Evolutionary conservation across 441 rosid genomes (phyloP), one percentile per base, ranked within the genome.

Genomic region (Pelargonium fulgidum): DNA sequence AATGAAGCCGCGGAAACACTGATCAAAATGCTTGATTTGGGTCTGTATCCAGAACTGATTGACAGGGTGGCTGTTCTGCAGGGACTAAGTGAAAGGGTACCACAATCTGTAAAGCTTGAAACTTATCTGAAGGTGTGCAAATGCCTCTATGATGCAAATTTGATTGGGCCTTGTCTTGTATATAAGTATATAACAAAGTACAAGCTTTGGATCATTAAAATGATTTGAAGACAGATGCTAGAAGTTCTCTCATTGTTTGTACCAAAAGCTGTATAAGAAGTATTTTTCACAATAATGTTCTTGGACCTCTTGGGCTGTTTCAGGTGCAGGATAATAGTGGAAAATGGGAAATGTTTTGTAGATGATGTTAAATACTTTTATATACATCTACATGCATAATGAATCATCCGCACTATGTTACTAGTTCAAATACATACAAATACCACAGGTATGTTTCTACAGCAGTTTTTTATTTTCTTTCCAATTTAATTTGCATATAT

Each of bases 51-150:
- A 0, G 96, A 86, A 52, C 85, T 87, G 75, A 72, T 92, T 33
- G 96, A 92, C 81, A 80, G 96, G 75, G 92, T 80, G 67, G 96
- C 90, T 67, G 96, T 92, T 69, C 73, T 92, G 82, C 98, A 90
- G 80, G 96, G 94, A 54, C 77, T 92, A 70, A 85, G 92, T 62
- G 83, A 86, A 78, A 81, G 77, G 80, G 85, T 89, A 70, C 93
- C 82, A 66, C 85, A 74, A 73, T 79, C 83, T 6, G 87, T 82
- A 64, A 83, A 83, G 69, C 75, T 83, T 0, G 85, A 84, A 79
- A 74, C 82, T 16, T 92, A 90, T 80, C 79, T 92, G 67, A 73
- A 78, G 70, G 82, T 87, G 22, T 87, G 97, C 84, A 89, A 84
- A 82, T 77, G 77, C 61, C 85, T 90, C 39, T 85, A 78, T 3